Evolutionary conservation across 164 flowering plant genomes (phyloP).

Genomic region (Echeveria elegans): DNA sequence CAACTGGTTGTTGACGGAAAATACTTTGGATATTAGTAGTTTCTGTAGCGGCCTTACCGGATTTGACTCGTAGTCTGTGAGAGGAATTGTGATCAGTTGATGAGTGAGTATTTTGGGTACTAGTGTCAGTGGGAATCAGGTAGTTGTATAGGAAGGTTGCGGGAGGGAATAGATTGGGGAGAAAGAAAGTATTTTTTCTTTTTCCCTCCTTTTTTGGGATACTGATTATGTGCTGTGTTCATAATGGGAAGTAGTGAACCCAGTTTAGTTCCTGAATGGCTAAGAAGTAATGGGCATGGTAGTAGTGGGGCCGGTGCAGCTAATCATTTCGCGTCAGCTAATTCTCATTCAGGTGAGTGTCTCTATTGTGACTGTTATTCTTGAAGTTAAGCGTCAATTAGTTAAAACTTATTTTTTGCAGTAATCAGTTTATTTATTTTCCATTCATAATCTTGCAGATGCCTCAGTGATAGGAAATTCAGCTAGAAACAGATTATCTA

Average conservation of each 20-base stretch:
- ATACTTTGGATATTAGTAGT: neutral
- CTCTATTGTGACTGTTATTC: neutral
- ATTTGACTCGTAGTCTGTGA: neutral
- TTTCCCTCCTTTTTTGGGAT: neutral
- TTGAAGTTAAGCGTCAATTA: neutral
- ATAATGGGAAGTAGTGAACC: conserved; percentile 26
- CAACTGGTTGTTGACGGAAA: no score
- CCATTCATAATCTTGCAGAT: neutral
- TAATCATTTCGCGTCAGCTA: conserved; percentile 17
- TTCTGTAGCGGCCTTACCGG: neutral
- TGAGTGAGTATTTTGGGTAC: neutral
- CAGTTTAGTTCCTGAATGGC: conserved; percentile 24
- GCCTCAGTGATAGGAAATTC: conserved; percentile 3
- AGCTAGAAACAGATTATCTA: conserved; percentile 17
- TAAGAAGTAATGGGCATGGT: conserved; percentile 21
- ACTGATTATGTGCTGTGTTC: conserved; percentile 18
- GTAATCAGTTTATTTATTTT: neutral
- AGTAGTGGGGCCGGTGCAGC: conserved; percentile 12
- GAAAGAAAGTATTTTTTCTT: neutral
- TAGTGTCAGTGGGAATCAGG: neutral
- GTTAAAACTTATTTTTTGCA: neutral
- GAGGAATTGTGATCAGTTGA: neutral
- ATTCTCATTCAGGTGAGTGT: conserved; percentile 25
- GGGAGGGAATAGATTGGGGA: neutral
- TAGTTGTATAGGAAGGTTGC: neutral